These are phyloP conservation scores for Sporothrix variecibatus DNA, from an alignment of 2,329 filamentous ascomycete genomes.

Conservation along the genomic window DNA sequence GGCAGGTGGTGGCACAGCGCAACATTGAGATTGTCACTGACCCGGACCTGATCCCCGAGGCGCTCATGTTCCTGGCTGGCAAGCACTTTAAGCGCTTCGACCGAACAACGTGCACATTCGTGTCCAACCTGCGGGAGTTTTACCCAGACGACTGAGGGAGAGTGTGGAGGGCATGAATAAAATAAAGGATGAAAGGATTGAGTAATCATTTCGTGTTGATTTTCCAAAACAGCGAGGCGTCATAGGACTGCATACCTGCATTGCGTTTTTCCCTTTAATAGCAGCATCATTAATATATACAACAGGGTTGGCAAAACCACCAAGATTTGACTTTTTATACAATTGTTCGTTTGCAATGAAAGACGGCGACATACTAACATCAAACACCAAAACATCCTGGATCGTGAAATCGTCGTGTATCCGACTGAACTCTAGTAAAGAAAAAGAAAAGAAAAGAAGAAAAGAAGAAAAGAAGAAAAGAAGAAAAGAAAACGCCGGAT, in stretches of 20 bases:
- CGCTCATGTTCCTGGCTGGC: slow-evolving; percentile 71
- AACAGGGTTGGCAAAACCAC: neutral
- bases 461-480: neutral
- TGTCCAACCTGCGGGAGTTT: slow-evolving; percentile 78
- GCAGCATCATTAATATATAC: neutral
- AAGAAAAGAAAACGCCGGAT: neutral
- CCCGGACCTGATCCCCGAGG: slow-evolving; percentile 49
- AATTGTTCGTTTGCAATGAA: neutral
- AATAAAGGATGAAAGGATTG: neutral
- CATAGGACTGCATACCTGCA: neutral
- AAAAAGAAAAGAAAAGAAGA: neutral
- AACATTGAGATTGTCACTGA: slow-evolving; percentile 69
- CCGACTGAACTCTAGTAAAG: neutral
- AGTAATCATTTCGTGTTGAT: neutral
- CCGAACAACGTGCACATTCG: slow-evolving; percentile 62
- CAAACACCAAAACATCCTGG: neutral
- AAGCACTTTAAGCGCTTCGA: slow-evolving; percentile 91
- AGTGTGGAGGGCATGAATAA: too few species aligned
- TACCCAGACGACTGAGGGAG: slow-evolving; percentile 75
- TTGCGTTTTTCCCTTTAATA: neutral
- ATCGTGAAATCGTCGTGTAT: neutral
- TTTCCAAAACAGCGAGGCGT: neutral
- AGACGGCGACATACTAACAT: too few species aligned
- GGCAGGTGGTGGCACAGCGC: slow-evolving; percentile 74
- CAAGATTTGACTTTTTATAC: neutral